Evolutionary conservation across 129 eudicot species (phyloP).

Genomic region (Helichrysum umbraculigerum): DNA sequence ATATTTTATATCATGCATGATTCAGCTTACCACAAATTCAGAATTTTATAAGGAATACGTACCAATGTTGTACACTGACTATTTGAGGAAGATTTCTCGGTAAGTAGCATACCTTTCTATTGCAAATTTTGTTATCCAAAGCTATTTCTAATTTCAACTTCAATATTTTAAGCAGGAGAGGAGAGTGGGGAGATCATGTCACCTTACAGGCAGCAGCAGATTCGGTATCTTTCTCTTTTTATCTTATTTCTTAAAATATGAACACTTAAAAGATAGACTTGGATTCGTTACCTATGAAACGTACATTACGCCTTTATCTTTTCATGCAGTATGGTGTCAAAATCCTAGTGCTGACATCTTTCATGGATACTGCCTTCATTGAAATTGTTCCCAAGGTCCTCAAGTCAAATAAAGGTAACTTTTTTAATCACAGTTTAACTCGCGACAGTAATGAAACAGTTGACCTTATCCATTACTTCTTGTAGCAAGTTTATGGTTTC

Average conservation of each 20-base stretch:
- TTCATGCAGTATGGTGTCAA: slow-evolving; percentile 56
- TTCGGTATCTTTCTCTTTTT: slow-evolving; percentile 5
- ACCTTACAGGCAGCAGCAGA: slow-evolving; percentile 39
- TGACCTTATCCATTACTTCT: background rate
- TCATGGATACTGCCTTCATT: slow-evolving; percentile 51
- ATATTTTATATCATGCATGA: slow-evolving; percentile 3
- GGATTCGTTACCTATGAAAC: background rate
- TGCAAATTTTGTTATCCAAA: background rate
- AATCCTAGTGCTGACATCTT: slow-evolving; percentile 58
- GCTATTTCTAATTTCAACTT: background rate
- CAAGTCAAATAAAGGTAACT: slow-evolving; percentile 53
- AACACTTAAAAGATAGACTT: background rate
- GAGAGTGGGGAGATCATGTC: slow-evolving; percentile 40
- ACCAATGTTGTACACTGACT: slow-evolving; percentile 56
- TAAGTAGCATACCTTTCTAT: slow-evolving; percentile 8
- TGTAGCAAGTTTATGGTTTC: background rate
- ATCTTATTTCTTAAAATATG: background rate
- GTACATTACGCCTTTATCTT: slow-evolving; percentile 5
- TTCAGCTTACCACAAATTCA: slow-evolving; percentile 63
- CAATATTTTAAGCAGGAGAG: slow-evolving; percentile 22
- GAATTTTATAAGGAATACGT: slow-evolving; percentile 57
- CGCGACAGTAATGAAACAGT: background rate
- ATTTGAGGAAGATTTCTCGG: slow-evolving; percentile 53
- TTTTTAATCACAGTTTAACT: slow-evolving; percentile 2
- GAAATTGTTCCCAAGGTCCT: slow-evolving; percentile 62